A percentile compares a stretch with the other conserved stretches of the same genome.
phyloP scores from a whole-genome alignment of 495 filamentous ascomycete species.

The Annulohypoxylon moriforme region DNA sequence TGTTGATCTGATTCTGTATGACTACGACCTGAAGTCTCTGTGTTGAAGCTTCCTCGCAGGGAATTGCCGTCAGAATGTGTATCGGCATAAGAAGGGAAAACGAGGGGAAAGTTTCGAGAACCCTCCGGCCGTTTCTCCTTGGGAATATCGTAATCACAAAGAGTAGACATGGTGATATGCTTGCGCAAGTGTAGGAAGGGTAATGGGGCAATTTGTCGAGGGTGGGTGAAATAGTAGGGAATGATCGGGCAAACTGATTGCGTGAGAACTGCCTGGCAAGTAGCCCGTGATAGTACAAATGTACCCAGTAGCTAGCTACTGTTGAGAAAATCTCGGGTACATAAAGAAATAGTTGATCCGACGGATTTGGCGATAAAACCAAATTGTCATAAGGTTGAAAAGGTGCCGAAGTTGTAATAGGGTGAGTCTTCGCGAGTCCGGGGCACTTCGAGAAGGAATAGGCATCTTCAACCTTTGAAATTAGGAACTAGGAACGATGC shows the following conservation, averaged over 20 bases:
- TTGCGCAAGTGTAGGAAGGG: neutral
- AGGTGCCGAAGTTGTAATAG: neutral
- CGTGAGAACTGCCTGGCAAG: too few relatives aligned
- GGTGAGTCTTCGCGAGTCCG: neutral
- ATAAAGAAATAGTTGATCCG: neutral
- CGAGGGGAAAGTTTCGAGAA: slow-evolving; percentile 7
- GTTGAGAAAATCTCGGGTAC: neutral
- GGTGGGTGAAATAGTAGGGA: neutral
- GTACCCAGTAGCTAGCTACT: neutral
- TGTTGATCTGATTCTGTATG: too few relatives aligned
- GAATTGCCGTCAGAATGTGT: neutral
- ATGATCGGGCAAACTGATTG: too few relatives aligned
- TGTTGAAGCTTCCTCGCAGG: neutral
- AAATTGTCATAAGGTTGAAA: neutral
- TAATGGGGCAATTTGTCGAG: too few relatives aligned
- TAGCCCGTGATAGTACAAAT: neutral
- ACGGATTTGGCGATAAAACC: neutral
- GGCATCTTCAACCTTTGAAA: neutral
- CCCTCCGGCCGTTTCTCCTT: neutral
- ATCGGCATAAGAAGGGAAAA: neutral
- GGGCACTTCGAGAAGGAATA: neutral
- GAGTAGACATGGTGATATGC: neutral
- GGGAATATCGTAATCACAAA: neutral
- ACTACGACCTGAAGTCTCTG: too few relatives aligned
- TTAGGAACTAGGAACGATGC: neutral